Conservation (phyloP, 169 alveolate genomes). For the Plasmodium relictum region DNA sequence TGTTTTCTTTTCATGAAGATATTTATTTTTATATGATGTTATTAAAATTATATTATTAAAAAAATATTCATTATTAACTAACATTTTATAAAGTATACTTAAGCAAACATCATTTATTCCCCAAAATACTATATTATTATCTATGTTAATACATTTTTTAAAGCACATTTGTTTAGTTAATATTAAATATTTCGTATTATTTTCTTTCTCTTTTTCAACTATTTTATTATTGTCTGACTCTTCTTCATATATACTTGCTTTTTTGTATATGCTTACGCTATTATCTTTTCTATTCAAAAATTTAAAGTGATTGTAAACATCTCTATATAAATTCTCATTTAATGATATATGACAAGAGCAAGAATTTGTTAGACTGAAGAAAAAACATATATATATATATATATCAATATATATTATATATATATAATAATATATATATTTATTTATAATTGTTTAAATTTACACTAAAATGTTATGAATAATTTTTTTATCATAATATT, state of each 20-base stretch:
- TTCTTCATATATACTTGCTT: not conserved
- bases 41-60: slow-evolving; percentile 48
- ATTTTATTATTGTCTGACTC: not conserved
- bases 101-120: slow-evolving; percentile 56
- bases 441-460: not conserved
- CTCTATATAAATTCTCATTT: slow-evolving; percentile 3
- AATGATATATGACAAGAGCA: slow-evolving; percentile 53
- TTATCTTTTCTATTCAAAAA: slow-evolving; percentile 40
- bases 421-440: not conserved
- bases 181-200: slow-evolving; percentile 12
- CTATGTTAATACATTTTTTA: slow-evolving; percentile 21
- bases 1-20: not conserved
- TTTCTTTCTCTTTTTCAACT: not conserved
- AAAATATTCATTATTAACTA: slow-evolving; percentile 35
- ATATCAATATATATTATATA: not conserved
- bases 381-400: not conserved
- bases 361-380: slow-evolving; percentile 38
- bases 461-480: slow-evolving; percentile 60
- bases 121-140: slow-evolving; percentile 58
- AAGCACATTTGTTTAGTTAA: slow-evolving; percentile 56
- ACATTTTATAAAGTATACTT: slow-evolving; percentile 14
- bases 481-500: slow-evolving; percentile 50
- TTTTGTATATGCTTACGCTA: slow-evolving; percentile 13
- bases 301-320: slow-evolving; percentile 40
- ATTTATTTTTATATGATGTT: slow-evolving; percentile 21